Evolutionary conservation across 257 asterid genomes (phyloP).

Genomic region (Solanum pinnatisectum): DNA sequence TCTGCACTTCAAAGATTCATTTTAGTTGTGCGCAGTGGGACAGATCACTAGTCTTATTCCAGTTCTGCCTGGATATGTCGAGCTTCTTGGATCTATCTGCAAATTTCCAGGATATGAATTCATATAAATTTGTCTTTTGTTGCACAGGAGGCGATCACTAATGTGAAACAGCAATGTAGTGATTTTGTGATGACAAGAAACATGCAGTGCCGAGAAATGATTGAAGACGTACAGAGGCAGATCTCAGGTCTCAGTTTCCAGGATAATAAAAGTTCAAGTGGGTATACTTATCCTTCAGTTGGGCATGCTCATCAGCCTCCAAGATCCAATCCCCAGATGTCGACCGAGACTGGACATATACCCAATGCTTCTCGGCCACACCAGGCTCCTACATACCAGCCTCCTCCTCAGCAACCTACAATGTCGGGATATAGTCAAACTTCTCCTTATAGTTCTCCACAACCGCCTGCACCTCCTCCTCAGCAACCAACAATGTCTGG

Average conservation of each 20-base stretch:
- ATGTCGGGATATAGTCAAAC: slow-evolving; percentile 40
- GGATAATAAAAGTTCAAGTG: slow-evolving; percentile 40
- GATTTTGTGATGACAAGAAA: slow-evolving; percentile 91
- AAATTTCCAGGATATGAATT: neutral
- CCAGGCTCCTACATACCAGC: slow-evolving; percentile 52
- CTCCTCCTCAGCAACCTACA: slow-evolving; percentile 51
- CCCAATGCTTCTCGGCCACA: slow-evolving; percentile 26
- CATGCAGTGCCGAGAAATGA: slow-evolving; percentile 95
- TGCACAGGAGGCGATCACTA: slow-evolving; percentile 80
- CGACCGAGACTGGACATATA: neutral
- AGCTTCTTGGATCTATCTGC: neutral
- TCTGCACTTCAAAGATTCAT: neutral
- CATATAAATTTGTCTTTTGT: neutral
- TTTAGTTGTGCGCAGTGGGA: neutral
- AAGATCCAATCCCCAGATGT: slow-evolving; percentile 44
- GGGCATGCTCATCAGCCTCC: slow-evolving; percentile 46
- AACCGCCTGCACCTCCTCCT: slow-evolving; percentile 46
- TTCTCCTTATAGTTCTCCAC: slow-evolving; percentile 50
- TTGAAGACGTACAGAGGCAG: slow-evolving; percentile 83
- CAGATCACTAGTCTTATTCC: neutral
- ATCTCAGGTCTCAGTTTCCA: slow-evolving; percentile 80
- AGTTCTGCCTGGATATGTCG: neutral
- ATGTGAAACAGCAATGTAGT: slow-evolving; percentile 89
- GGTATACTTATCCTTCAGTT: slow-evolving; percentile 43
- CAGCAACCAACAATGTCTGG: slow-evolving; percentile 40